Evolutionary conservation across 2,329 filamentous ascomycete species (phyloP), one percentile per base, ranked within the genome.

Genomic region (Neopestalotiopsis sp.): DNA sequence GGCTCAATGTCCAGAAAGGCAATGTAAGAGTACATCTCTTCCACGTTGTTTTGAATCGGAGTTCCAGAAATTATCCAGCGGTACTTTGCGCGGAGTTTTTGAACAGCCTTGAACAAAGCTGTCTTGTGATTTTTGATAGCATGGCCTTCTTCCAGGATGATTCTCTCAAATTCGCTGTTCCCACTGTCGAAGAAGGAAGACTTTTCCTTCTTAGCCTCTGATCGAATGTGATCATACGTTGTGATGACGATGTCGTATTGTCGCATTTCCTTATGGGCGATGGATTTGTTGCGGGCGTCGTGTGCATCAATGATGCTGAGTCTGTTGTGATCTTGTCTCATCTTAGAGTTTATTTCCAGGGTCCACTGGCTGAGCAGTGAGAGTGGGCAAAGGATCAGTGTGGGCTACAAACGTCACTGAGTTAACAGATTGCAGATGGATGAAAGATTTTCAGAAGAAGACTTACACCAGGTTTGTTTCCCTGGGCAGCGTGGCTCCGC

Each of bases 31-130:
- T 89, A 94, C 3, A 97, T 84, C 74, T 98, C 95, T 30, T 88
- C 84, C 2, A 95, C 89, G 13, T 87, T 89, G 74, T 97, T 97
- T 92, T 96, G 96, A 92, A 95, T 94, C 0, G 93, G 93, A 0
- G 93, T 96, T 32, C 93, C 93, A 3, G 91, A 94, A 78, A 95
- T 87, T 76, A 91, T 94, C 82, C 93, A 90, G 62, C 93, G 86
- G 76, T 92, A 88, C 45, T 82, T 83, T 14, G 91, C 83, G 70
- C 87, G 81, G 17, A 96, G 79, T 12, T 81, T 78, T 72, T 84
- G 88, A 38, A 88, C 88, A 4, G 89, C 92, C 71, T 85, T 84
- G 1, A 91, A 87, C 5, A 86, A 81, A 71, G 89, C 87, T 0
- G 92, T 91, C 56, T 82, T 84, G 68, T 87, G 87, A 75, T 95